Evolutionary conservation across 768 basidiomycete genomes (phyloP).

Genomic region (Mycena floridula): DNA sequence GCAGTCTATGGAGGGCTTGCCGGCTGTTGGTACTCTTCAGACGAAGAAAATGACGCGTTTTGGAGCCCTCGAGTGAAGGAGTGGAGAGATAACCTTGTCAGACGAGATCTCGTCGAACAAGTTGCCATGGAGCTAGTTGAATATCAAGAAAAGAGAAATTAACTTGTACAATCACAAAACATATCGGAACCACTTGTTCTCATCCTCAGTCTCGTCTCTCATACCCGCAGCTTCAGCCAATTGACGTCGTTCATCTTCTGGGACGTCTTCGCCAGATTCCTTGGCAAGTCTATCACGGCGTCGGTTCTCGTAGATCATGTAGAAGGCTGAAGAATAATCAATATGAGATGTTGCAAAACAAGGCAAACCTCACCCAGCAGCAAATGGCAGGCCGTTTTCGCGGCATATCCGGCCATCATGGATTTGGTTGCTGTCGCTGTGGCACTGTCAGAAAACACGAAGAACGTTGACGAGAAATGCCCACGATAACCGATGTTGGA

Average conservation of each 20-base stretch:
- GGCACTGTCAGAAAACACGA: too few species aligned
- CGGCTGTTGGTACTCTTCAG: conserved; percentile 33
- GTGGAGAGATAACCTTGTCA: conserved; percentile 28
- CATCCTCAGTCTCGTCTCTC: conserved; percentile 12
- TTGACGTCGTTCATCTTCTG: conserved; percentile 8
- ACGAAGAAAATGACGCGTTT: conserved; percentile 18
- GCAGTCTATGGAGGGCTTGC: conserved; percentile 42
- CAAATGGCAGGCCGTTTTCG: conserved; percentile 14
- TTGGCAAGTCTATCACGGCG: conserved; percentile 13
- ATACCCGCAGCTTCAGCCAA: conserved; percentile 16
- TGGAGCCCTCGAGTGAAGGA: conserved; percentile 30
- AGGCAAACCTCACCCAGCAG: too few species aligned
- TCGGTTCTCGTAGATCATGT: conserved; percentile 25
- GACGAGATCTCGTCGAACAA: conserved; percentile 26
- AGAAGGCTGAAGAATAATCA: too few species aligned
- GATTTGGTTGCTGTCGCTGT: too few species aligned
- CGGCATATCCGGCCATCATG: conserved; percentile 6
- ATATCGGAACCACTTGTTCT: conserved; percentile 13
- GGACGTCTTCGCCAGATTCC: conserved; percentile 8
- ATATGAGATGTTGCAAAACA: too few species aligned
- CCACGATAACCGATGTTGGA: too few species aligned
- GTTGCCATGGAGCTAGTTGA: conserved; percentile 29
- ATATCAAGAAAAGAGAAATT: conserved; percentile 14
- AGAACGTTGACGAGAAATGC: too few species aligned
- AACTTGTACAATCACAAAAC: too few species aligned